Conservation (phyloP, 768 basidiomycete genomes). For the Suillus tomentosus region DNA sequence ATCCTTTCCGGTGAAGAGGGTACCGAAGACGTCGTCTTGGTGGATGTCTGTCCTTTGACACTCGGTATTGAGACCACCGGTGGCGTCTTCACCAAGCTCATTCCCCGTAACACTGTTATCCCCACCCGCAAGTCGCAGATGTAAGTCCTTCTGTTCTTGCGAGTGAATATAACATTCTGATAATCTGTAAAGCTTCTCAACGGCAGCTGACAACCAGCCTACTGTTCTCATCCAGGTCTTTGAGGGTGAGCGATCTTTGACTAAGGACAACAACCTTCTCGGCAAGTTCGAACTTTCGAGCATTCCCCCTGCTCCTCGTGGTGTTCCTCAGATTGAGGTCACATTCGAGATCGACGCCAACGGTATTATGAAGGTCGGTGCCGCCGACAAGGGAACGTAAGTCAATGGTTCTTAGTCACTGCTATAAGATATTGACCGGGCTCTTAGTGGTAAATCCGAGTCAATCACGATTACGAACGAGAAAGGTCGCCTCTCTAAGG, state of each 20-base stretch:
- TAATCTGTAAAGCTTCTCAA: constrained; percentile 56
- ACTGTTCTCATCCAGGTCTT: constrained; percentile 96
- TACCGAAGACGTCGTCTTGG: constrained; percentile 87
- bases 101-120: constrained; percentile 96
- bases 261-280: constrained; percentile 98
- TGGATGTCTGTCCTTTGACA: constrained; percentile 95
- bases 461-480: constrained; percentile 95
- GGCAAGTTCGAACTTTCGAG: constrained; percentile 94
- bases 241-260: constrained; percentile 95
- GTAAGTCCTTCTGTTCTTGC: constrained; percentile 38
- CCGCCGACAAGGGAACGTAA: constrained; percentile 92
- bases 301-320: constrained; percentile 94
- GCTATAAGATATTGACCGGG: background rate
- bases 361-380: constrained; percentile 93
- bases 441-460: constrained; percentile 75
- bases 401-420: constrained; percentile 23
- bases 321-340: constrained; percentile 97
- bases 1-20: constrained; percentile 95
- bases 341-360: constrained; percentile 95
- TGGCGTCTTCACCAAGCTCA: constrained; percentile 97
- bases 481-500: constrained; percentile 86
- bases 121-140: constrained; percentile 97
- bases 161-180: background rate
- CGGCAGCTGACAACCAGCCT: constrained; percentile 89
- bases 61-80: constrained; percentile 99